Evolutionary conservation across 2,329 filamentous ascomycete genomes (phyloP).

Genomic region (Colletotrichum musicola): DNA sequence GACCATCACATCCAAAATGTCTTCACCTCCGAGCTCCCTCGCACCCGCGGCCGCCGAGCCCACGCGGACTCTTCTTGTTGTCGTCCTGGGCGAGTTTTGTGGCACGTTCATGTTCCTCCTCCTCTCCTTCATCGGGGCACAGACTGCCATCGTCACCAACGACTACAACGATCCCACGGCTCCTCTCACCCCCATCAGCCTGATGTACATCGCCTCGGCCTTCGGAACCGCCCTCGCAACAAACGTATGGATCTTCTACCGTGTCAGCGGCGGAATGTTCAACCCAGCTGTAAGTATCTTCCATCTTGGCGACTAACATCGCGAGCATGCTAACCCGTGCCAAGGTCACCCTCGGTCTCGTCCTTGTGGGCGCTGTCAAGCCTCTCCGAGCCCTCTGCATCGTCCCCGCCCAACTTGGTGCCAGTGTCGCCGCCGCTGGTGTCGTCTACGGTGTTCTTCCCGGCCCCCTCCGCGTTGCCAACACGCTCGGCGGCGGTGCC

Average conservation of each 20-base stretch:
- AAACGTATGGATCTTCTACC: conserved; percentile 69
- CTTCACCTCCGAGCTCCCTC: background rate
- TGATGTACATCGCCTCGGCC: conserved; percentile 57
- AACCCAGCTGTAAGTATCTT: conserved; percentile 50
- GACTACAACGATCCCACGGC: conserved; percentile 35
- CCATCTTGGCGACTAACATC: background rate
- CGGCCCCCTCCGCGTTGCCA: conserved; percentile 65
- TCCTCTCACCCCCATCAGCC: conserved; percentile 45
- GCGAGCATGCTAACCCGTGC: background rate
- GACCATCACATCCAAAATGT: background rate
- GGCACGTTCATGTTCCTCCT: conserved; percentile 68
- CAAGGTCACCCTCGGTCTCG: conserved; percentile 68
- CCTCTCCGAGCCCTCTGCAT: conserved; percentile 64
- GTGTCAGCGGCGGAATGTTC: conserved; percentile 65
- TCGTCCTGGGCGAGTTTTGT: conserved; percentile 62
- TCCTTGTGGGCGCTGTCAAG: conserved; percentile 67
- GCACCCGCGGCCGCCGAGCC: background rate
- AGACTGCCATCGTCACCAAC: conserved; percentile 54
- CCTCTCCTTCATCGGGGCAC: conserved; percentile 54
- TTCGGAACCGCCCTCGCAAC: conserved; percentile 64
- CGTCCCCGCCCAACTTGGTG: conserved; percentile 69
- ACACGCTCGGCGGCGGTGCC: conserved; percentile 64
- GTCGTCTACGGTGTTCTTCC: conserved; percentile 70
- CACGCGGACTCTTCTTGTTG: conserved; percentile 52
- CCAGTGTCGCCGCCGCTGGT: conserved; percentile 69